Conservation (phyloP, 2,329 filamentous ascomycete species). For the Apiospora rasikravindrae region DNA sequence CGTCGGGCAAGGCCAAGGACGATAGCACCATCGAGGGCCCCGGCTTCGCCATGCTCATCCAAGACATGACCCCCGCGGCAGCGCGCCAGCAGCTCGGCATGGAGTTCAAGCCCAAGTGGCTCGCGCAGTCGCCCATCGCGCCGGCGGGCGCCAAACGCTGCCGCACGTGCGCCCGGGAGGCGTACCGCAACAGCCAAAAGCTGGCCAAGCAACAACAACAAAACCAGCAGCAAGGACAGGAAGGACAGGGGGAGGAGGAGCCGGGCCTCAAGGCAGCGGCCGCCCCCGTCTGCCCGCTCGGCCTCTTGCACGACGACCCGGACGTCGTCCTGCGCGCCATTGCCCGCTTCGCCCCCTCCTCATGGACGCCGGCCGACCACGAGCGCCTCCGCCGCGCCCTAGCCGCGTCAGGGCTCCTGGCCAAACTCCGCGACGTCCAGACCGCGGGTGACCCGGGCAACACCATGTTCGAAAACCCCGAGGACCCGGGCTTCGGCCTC, state of each 20-base stretch:
- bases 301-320: constrained; percentile 60
- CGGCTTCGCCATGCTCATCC: constrained; percentile 72
- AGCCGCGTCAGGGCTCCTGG: constrained; percentile 43
- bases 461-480: constrained; percentile 47
- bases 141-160: constrained; percentile 68
- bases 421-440: constrained; percentile 41
- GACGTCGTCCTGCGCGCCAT: constrained; percentile 50
- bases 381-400: constrained; percentile 45
- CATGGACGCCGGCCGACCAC: constrained; percentile 38
- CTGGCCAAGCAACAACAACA: constrained; percentile 36
- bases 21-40: constrained; percentile 49
- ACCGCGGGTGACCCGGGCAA: constrained; percentile 47
- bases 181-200: constrained; percentile 52
- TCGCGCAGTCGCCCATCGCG: constrained; percentile 75
- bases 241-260: no score
- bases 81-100: constrained; percentile 50
- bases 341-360: constrained; percentile 44
- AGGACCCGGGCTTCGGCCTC: constrained; percentile 58
- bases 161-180: constrained; percentile 71
- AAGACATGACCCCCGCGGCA: constrained; percentile 67
- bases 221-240: background rate
- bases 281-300: constrained; percentile 65
- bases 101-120: constrained; percentile 88
- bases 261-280: constrained; percentile 26
- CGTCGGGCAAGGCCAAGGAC: constrained; percentile 42